Conservation (phyloP, 371 early-diverging fungal species). For the Apophysomyces ossiformis region DNA sequence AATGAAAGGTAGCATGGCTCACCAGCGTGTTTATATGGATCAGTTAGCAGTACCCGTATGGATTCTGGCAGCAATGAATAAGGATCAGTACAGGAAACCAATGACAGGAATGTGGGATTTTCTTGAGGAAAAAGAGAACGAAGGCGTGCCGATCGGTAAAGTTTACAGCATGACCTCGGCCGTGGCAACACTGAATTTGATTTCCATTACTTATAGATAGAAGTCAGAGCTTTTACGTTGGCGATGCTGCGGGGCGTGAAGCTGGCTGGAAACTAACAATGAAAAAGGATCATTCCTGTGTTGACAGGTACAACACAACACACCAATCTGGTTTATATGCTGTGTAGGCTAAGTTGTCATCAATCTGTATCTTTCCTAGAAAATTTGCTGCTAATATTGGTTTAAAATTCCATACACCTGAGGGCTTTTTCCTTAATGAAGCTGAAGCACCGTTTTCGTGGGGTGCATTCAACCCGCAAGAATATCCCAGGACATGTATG, state of each 20-base stretch:
- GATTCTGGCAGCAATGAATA: slow-evolving; percentile 66
- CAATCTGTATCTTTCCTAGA: slow-evolving; percentile 25
- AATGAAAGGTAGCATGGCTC: slow-evolving; percentile 28
- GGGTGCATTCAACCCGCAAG: slow-evolving; percentile 64
- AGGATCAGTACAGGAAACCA: slow-evolving; percentile 84
- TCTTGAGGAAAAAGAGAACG: slow-evolving; percentile 50
- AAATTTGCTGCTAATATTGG: slow-evolving; percentile 83
- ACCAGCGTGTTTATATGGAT: slow-evolving; percentile 21
- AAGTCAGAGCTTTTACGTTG: slow-evolving; percentile 74
- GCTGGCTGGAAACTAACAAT: slow-evolving; percentile 63
- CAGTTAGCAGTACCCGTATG: slow-evolving; percentile 51
- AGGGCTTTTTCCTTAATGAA: slow-evolving; percentile 73
- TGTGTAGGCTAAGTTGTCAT: too few species aligned
- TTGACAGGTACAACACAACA: slow-evolving; percentile 59
- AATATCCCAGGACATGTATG: slow-evolving; percentile 31
- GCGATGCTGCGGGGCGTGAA: slow-evolving; percentile 91
- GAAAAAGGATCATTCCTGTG: slow-evolving; percentile 78
- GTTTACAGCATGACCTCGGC: not conserved
- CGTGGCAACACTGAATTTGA: not conserved
- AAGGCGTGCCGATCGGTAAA: slow-evolving; percentile 48
- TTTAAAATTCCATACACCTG: slow-evolving; percentile 85
- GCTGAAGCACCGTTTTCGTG: slow-evolving; percentile 48
- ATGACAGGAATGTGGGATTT: slow-evolving; percentile 85
- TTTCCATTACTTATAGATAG: slow-evolving; percentile 39
- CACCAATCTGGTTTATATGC: too few species aligned